Conservation (phyloP, 768 basidiomycete genomes). For the Agaricus blazei region DNA sequence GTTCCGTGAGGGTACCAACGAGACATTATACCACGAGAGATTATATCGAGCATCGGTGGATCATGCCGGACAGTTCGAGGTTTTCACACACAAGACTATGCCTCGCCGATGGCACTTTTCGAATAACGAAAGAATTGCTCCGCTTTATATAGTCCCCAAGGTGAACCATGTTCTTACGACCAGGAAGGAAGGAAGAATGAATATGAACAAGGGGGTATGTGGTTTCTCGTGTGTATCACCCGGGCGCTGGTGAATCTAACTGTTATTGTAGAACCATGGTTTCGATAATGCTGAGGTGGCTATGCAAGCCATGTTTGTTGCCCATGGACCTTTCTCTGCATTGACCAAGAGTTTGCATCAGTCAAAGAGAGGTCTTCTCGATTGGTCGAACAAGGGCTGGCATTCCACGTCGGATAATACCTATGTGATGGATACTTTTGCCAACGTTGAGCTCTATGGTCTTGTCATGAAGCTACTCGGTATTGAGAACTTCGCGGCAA, state of each 20-base stretch:
- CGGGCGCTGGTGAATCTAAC: not conserved
- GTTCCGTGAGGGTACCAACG: conserved; percentile 57
- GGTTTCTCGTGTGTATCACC: not conserved
- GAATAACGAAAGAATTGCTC: conserved; percentile 73
- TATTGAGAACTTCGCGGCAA: conserved; percentile 48
- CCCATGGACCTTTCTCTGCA: conserved; percentile 83
- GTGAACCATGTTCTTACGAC: conserved; percentile 79
- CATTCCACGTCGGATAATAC: conserved; percentile 59
- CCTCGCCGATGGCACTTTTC: conserved; percentile 76
- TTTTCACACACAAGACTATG: conserved; percentile 80
- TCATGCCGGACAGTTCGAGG: conserved; percentile 66
- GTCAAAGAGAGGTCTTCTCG: conserved; percentile 10
- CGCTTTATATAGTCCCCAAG: conserved; percentile 78
- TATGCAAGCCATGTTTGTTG: conserved; percentile 91
- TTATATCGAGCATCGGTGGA: conserved; percentile 47
- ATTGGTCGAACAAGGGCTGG: conserved; percentile 45
- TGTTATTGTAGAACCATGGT: conserved; percentile 65
- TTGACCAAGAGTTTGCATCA: conserved; percentile 57
- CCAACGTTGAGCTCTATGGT: conserved; percentile 83
- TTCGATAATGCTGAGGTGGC: conserved; percentile 75
- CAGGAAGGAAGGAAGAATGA: conserved; percentile 48
- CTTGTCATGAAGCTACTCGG: conserved; percentile 74
- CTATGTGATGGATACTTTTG: conserved; percentile 78
- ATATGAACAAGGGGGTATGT: conserved; percentile 74
- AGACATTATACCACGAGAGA: conserved; percentile 45